phyloP scores from a whole-genome alignment of 2,329 filamentous ascomycete species.

The Paecilomyces fulvus region DNA sequence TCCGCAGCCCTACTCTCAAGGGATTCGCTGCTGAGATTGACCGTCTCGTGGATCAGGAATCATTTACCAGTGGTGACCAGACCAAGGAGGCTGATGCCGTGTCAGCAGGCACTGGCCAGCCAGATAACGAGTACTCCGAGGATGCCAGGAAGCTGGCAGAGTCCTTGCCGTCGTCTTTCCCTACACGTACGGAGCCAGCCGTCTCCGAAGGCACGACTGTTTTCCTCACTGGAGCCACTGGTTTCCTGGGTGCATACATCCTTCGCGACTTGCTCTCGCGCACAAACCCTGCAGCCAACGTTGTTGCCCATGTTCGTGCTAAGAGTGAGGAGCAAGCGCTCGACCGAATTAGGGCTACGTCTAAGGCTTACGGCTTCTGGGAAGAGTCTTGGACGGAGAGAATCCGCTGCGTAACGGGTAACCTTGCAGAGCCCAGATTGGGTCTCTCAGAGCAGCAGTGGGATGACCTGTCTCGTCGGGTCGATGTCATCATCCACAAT shows the following conservation, averaged over 20 bases:
- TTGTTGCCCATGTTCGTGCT: slow-evolving; percentile 69
- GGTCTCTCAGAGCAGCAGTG: slow-evolving; percentile 61
- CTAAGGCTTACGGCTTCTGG: slow-evolving; percentile 75
- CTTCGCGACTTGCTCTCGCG: slow-evolving; percentile 65
- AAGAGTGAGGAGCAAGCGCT: slow-evolving; percentile 53
- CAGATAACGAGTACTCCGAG: slow-evolving; percentile 42
- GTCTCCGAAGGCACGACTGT: slow-evolving; percentile 45
- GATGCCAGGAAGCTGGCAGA: slow-evolving; percentile 41
- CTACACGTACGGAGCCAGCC: slow-evolving; percentile 24
- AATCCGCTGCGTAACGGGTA: slow-evolving; percentile 62
- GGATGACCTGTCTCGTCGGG: slow-evolving; percentile 55
- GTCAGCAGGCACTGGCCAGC: slow-evolving; percentile 20
- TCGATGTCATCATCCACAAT: slow-evolving; percentile 73
- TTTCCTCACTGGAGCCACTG: slow-evolving; percentile 82
- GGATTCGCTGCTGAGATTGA: slow-evolving; percentile 51
- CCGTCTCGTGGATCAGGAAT: slow-evolving; percentile 37
- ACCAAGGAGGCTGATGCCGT: slow-evolving; percentile 34
- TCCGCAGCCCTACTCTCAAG: slow-evolving; percentile 55
- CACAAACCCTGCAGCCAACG: slow-evolving; percentile 45
- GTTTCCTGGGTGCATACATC: slow-evolving; percentile 78
- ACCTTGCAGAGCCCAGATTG: slow-evolving; percentile 63
- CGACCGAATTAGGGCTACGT: slow-evolving; percentile 57
- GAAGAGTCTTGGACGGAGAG: slow-evolving; percentile 52
- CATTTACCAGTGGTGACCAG: slow-evolving; percentile 36
- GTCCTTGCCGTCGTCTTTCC: slow-evolving; percentile 41